A percentile compares a stretch with the other conserved stretches of the same genome.
Evolutionary conservation across 176 grass and related monocot species (phyloP).

Genomic region (Musa beccarii): DNA sequence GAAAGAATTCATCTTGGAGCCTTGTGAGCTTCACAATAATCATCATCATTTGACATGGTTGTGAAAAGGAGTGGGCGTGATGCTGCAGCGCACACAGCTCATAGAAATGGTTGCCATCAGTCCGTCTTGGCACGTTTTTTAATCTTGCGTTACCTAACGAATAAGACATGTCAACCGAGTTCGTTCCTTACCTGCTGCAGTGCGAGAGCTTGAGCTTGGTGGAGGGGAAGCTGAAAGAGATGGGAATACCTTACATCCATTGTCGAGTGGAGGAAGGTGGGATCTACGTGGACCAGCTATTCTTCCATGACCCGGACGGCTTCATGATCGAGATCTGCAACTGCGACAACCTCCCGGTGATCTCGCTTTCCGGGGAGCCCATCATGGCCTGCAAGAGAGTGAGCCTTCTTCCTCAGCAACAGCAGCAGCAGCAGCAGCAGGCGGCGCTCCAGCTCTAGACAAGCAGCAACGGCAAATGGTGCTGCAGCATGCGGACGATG

Average conservation of each 20-base stretch:
- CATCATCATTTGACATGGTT: background rate
- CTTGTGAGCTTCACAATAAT: background rate
- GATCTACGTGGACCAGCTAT: conserved; percentile 70
- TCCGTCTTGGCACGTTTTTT: background rate
- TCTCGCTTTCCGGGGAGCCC: conserved; percentile 40
- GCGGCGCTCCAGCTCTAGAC: no score
- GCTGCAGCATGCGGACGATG: no score
- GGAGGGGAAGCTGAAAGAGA: conserved; percentile 54
- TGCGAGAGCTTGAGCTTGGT: conserved; percentile 64
- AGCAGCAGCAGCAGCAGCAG: conserved; percentile 19
- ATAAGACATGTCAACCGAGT: background rate
- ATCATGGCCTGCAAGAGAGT: background rate
- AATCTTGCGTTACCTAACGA: background rate
- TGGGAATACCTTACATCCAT: conserved; percentile 39
- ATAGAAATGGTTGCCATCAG: background rate
- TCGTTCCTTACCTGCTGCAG: conserved; percentile 17
- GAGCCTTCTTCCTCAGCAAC: conserved; percentile 18
- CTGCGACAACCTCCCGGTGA: conserved; percentile 65
- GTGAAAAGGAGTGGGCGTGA: background rate
- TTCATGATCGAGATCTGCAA: conserved; percentile 94
- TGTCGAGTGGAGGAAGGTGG: conserved; percentile 53
- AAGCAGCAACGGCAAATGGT: no score
- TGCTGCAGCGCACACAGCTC: background rate
- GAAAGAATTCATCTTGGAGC: background rate
- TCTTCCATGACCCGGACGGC: conserved; percentile 96